phyloP scores from a whole-genome alignment of 352 stramenopile species.

The Phytophthora megakarya region DNA sequence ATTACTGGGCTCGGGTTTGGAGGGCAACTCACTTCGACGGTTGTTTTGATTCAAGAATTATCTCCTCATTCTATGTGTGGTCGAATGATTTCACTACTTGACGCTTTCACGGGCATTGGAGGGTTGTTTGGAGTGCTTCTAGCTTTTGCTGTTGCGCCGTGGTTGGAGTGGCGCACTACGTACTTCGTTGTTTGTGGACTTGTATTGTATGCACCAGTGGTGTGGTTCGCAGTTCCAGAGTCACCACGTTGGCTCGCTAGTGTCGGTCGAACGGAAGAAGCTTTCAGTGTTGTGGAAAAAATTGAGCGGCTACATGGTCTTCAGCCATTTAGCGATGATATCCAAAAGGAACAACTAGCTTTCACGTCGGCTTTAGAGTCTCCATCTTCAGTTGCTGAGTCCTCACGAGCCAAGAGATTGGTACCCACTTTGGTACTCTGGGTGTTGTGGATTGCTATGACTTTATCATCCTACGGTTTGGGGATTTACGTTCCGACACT shows the following conservation, averaged over 20 bases:
- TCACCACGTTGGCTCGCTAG: slow-evolving; percentile 52
- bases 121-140: slow-evolving; percentile 40
- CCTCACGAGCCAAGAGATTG: slow-evolving; percentile 1
- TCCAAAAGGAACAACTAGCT: slow-evolving; percentile 5
- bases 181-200: slow-evolving; percentile 33
- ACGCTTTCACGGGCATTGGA: slow-evolving; percentile 47
- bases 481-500: slow-evolving; percentile 39
- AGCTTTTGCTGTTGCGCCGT: slow-evolving; percentile 32
- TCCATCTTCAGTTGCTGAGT: not conserved
- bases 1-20: slow-evolving; percentile 42
- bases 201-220: slow-evolving; percentile 31
- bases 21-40: slow-evolving; percentile 39
- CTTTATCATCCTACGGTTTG: slow-evolving; percentile 28
- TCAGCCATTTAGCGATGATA: not conserved
- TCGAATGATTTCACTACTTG: slow-evolving; percentile 40
- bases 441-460: slow-evolving; percentile 26
- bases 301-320: slow-evolving; percentile 15
- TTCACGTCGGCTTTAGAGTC: slow-evolving; percentile 14
- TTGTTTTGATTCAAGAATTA: slow-evolving; percentile 46
- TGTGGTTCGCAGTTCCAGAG: slow-evolving; percentile 38
- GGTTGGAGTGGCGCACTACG: slow-evolving; percentile 40
- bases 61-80: slow-evolving; percentile 33
- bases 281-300: slow-evolving; percentile 22
- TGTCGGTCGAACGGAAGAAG: slow-evolving; percentile 37
- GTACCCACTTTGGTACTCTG: slow-evolving; percentile 10